phyloP scores from a whole-genome alignment of 805 yeast species.

The Wickerhamomyces bovis region DNA sequence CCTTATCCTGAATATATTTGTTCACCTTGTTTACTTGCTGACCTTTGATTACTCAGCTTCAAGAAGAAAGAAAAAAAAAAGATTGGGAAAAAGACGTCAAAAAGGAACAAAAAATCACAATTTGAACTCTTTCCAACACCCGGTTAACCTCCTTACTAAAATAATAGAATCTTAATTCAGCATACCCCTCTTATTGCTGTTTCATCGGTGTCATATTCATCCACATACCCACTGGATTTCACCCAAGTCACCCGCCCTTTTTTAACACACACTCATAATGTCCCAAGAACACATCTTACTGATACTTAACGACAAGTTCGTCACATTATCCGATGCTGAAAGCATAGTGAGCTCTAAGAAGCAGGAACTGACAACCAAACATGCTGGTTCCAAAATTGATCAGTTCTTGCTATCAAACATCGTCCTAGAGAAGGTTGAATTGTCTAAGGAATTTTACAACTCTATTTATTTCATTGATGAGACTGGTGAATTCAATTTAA shows the following conservation, averaged over 20 bases:
- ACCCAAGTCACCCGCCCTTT: too few relatives aligned
- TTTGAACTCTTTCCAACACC: too few relatives aligned
- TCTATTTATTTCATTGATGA: constrained; percentile 21
- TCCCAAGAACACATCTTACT: constrained; percentile 10
- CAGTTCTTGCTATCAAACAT: constrained; percentile 23
- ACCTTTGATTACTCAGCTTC: background rate
- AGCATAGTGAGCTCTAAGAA: constrained; percentile 14
- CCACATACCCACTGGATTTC: too few relatives aligned
- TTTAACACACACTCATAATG: background rate
- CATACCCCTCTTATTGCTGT: too few relatives aligned
- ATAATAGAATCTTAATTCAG: too few relatives aligned
- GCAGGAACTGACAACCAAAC: constrained; percentile 8
- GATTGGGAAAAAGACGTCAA: too few relatives aligned
- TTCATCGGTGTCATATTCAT: background rate
- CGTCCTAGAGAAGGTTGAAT: constrained; percentile 17
- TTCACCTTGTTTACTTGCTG: too few relatives aligned
- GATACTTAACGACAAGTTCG: constrained; percentile 21
- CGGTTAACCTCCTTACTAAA: too few relatives aligned
- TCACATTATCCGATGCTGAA: constrained; percentile 20
- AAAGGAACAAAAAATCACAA: too few relatives aligned
- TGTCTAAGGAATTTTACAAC: constrained; percentile 18
- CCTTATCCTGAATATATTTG: too few relatives aligned
- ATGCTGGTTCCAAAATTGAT: constrained; percentile 14
- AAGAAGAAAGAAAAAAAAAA: background rate
- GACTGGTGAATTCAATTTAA: constrained; percentile 14